These are phyloP conservation scores for Pichia kudriavzevii DNA, from an alignment of 1,139 yeast genomes.

Conservation along the genomic window DNA sequence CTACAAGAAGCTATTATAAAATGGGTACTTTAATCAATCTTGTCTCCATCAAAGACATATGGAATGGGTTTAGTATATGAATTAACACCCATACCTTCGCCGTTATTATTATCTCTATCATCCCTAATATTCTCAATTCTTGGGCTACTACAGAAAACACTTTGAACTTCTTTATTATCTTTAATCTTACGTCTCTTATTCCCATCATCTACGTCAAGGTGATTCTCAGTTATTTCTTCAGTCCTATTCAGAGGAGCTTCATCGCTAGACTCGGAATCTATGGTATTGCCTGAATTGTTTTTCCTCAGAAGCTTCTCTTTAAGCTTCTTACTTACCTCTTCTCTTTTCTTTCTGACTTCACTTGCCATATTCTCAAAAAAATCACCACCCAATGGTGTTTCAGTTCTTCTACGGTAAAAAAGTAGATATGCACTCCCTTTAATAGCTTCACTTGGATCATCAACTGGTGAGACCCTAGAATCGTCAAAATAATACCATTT, in stretches of 20 bases:
- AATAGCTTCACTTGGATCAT: constrained; percentile 56
- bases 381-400: constrained; percentile 25
- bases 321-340: constrained; percentile 14
- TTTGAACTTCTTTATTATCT: not conserved
- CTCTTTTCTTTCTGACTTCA: constrained; percentile 17
- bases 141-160: no score
- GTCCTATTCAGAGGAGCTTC: constrained; percentile 5
- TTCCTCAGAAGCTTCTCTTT: no score
- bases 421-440: constrained; percentile 81
- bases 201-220: constrained; percentile 7
- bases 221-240: not conserved
- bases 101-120: no score
- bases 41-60: no score
- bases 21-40: no score
- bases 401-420: constrained; percentile 62
- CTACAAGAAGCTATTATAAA: no score
- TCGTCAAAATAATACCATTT: constrained; percentile 92
- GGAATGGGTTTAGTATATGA: no score
- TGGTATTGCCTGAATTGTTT: constrained; percentile 11
- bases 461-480: constrained; percentile 53
- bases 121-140: no score
- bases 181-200: constrained; percentile 12
- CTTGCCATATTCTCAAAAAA: constrained; percentile 18
- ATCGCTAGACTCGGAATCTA: constrained; percentile 6
- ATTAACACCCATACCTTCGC: no score